Base-by-base conservation (phyloP, 495 filamentous ascomycete genomes). In the Pseudoneurospora amorphoporcata region DNA sequence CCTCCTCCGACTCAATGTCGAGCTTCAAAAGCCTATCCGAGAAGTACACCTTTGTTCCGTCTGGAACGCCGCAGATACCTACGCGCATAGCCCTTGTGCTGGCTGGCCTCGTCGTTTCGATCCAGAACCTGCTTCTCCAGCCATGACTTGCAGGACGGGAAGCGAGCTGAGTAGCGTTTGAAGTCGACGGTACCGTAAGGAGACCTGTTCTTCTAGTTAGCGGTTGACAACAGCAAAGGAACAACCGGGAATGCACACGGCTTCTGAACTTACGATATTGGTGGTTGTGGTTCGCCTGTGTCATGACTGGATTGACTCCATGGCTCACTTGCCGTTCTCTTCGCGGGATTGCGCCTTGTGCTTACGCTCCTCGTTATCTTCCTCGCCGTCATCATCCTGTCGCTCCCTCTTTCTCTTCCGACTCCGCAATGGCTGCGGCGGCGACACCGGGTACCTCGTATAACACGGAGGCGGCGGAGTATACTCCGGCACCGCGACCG, bases 331-430 rank as follows among this genome's bases (percentile, higher is more conserved):
- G 35, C 35, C 35, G 35, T 37, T 37, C 35, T 23, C 43, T 3
- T 10, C 3, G 8, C 9, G 0, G 0, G 0, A 2, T 1, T 19
- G 43, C n/a, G 12, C n/a, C n/a, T 23, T 9, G 8, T 9, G 1
- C n/a, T 23, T n/a, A 8, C 8, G n/a, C 9, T 23, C 4, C n/a
- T 53, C 9, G 2, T 1, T 9, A 2, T 12, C 9, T 2, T 12
- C 9, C 2, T 8, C 42, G 7, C 8, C 3, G 7, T n/a, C 3
- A 17, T n/a, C 0, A 3, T 23, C 9, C 9, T 12, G 35, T 37
- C 5, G n/a, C 9, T 53, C 45, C 10, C 19, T 12, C 45, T 53
- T 53, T 9, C 19, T 53, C 45, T 53, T 53, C 9, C 2, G 45
- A 5, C 45, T n/a, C 23, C 3, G 45, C 35, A 5, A 5, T 5